Conservation (phyloP, 345 rosid genomes). For the Diplotaxis tenuifolia region DNA sequence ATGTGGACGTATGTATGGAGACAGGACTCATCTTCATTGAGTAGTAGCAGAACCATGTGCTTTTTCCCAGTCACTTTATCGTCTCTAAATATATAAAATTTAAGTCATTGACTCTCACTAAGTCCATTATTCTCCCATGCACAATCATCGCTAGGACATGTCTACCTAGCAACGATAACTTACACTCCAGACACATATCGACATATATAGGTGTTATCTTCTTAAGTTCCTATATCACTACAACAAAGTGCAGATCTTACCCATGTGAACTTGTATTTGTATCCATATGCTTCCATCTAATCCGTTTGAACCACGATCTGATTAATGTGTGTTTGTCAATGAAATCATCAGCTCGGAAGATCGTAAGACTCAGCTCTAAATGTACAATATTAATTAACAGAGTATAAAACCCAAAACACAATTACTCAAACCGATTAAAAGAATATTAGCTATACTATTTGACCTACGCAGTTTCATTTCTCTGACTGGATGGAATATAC, state of each 20-base stretch:
- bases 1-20: slow-evolving; percentile 33
- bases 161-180: slow-evolving; percentile 19
- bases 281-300: not conserved
- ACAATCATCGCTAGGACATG: slow-evolving; percentile 17
- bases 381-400: not conserved
- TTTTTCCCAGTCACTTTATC: slow-evolving; percentile 27
- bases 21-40: slow-evolving; percentile 19
- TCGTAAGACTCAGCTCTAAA: not conserved
- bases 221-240: slow-evolving; percentile 20
- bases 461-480: not conserved
- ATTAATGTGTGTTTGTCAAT: not conserved
- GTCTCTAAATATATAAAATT: slow-evolving; percentile 18
- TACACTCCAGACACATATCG: not conserved
- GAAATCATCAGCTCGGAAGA: not conserved
- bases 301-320: not conserved
- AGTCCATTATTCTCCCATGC: slow-evolving; percentile 24
- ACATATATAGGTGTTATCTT: slow-evolving; percentile 5
- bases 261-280: not conserved
- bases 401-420: not conserved
- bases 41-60: slow-evolving; percentile 38
- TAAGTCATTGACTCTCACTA: slow-evolving; percentile 20
- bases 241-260: not conserved
- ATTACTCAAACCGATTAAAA: not conserved
- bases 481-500: not conserved
- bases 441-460: not conserved